phyloP scores from a whole-genome alignment of 768 basidiomycete species.

The Phylloporus sp. region DNA sequence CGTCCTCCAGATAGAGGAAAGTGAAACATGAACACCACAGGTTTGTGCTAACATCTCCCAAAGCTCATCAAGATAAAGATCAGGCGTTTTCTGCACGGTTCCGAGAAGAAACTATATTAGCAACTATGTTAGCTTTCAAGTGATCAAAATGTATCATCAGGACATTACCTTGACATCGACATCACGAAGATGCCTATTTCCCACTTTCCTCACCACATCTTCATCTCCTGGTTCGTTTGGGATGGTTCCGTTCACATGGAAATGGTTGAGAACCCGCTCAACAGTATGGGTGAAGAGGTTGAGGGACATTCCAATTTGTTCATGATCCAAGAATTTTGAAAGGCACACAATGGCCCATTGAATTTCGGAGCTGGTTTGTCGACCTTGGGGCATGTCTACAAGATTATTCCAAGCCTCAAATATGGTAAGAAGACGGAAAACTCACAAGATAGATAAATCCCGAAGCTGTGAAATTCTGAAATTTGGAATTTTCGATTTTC shows the following conservation, averaged over 20 bases:
- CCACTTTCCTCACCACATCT: not conserved
- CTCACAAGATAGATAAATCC: too few relatives aligned
- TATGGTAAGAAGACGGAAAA: too few relatives aligned
- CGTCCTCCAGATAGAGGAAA: not conserved
- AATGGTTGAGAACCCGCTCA: not conserved
- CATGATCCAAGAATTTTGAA: not conserved
- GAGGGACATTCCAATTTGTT: not conserved
- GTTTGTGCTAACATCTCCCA: not conserved
- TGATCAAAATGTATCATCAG: too few relatives aligned
- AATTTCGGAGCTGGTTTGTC: not conserved
- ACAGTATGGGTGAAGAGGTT: not conserved
- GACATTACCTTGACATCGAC: not conserved
- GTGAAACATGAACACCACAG: not conserved
- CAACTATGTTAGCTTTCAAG: too few relatives aligned
- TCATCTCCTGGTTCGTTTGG: not conserved
- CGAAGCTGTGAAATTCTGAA: too few relatives aligned
- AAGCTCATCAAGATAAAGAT: not conserved
- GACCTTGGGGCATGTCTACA: not conserved
- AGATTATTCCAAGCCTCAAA: too few relatives aligned
- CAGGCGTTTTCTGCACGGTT: not conserved
- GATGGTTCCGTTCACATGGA: not conserved
- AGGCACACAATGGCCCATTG: not conserved
- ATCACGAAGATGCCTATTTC: not conserved
- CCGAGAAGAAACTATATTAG: not conserved
- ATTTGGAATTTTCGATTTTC: too few relatives aligned